phyloP scores from a whole-genome alignment of 257 asterid species.

The Vinca minor region DNA sequence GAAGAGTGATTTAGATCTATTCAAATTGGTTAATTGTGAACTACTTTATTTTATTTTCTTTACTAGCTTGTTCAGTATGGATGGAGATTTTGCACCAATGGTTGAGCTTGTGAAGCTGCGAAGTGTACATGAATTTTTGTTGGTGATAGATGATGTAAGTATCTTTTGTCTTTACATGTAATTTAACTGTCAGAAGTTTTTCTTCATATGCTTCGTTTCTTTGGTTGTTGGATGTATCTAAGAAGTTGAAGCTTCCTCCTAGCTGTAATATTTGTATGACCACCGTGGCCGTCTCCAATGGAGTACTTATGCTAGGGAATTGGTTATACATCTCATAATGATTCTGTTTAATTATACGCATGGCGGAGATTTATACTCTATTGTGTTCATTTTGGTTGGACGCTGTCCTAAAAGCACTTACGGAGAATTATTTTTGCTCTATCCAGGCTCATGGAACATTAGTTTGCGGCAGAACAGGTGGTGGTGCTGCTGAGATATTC shows the following conservation, averaged over 20 bases:
- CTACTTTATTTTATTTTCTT: slow-evolving; percentile 9
- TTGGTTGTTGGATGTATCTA: background rate
- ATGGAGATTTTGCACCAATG: slow-evolving; percentile 97
- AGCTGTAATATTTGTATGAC: background rate
- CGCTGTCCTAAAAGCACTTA: background rate
- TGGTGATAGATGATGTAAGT: slow-evolving; percentile 95
- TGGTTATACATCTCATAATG: background rate
- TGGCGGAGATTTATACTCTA: background rate
- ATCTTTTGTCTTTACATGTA: slow-evolving; percentile 10
- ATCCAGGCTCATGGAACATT: slow-evolving; percentile 89
- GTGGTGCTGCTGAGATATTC: slow-evolving; percentile 89
- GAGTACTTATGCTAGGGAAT: background rate
- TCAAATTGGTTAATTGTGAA: background rate
- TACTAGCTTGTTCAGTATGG: slow-evolving; percentile 94
- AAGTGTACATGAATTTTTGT: slow-evolving; percentile 74
- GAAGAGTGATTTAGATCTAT: too few species aligned
- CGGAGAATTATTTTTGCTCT: slow-evolving; percentile 1
- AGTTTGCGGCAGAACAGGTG: slow-evolving; percentile 86
- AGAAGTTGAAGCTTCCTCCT: background rate
- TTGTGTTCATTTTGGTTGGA: background rate
- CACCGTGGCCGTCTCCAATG: background rate
- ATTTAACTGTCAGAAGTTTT: background rate
- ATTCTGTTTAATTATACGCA: background rate
- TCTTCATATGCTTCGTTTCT: background rate
- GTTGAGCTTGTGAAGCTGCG: slow-evolving; percentile 77